Base-by-base conservation (phyloP, 139 green algal species). In the Trebouxia sp. region DNA sequence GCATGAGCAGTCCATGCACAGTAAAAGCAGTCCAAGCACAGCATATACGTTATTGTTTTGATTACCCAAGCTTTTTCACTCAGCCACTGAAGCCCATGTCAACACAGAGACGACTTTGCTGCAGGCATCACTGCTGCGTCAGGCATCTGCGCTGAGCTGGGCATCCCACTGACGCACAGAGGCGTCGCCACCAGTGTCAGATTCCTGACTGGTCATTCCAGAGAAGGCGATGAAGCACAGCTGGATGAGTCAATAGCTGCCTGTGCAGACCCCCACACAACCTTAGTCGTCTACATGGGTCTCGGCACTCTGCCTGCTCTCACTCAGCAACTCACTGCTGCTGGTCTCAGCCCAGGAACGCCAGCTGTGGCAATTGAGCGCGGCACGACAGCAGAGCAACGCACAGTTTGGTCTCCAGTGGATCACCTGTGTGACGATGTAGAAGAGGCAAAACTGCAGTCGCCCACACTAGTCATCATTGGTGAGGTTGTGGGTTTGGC, bases 231-330 rank as follows among this genome's bases (percentile, higher is more conserved):
- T 8, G 88, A 97, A 79, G 81, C 88, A 70, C 86, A 93, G 76
- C 82, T 96, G 51, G 91, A 92, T 56, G 50, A 70, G 0, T 39
- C 43, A 17, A 76, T 90, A 9, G 82, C 79, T 22, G 86, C 83
- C 11, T 87, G 83, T 8, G 91, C 90, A 6, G 95, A 99, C 85
- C 87, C 89, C 0, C 65, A 95, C 90, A 97, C 96, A 55, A 99
- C 97, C 6, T 92, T 99, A 6, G 92, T 99, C 0, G 90, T 99
- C 9, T 99, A 99, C 90, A 99, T 99, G 97, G 97, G 97, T 1
- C 89, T 99, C 32, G 82, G 81, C 37, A 98, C 93, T 38, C 90
- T 99, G 56, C 92, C 94, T 9, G 62, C 47, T 12, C 88, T 98
- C 41, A 80, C 85, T 1, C n/a, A 79, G 65, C 87, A 92, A 83